Conservation (phyloP, 1,139 yeast genomes). For the Debaryomyces nepalensis region DNA sequence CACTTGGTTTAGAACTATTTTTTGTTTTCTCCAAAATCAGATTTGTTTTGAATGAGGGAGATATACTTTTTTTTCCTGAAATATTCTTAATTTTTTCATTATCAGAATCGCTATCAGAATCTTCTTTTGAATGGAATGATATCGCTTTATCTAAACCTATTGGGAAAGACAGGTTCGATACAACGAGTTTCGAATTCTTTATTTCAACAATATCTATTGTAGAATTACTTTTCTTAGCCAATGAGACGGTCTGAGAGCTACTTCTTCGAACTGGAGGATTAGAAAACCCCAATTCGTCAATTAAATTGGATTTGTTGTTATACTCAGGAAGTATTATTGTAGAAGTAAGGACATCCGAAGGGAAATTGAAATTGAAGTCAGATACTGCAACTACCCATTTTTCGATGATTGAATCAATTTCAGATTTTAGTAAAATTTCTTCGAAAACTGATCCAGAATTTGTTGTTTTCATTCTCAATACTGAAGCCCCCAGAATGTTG, state of each 20-base stretch:
- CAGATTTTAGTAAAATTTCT: slow-evolving; percentile 26
- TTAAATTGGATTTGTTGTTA: slow-evolving; percentile 1
- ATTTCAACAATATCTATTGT: slow-evolving; percentile 5
- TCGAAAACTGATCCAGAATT: background rate
- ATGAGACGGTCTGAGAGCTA: slow-evolving; percentile 6
- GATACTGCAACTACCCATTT: slow-evolving; percentile 52
- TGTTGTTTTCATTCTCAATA: slow-evolving; percentile 19
- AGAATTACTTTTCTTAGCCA: slow-evolving; percentile 9
- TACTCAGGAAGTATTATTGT: slow-evolving; percentile 29
- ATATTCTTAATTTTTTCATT: slow-evolving; percentile 7
- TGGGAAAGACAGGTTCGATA: slow-evolving; percentile 2
- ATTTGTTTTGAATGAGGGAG: background rate
- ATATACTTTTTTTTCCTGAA: background rate
- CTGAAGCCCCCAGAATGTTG: slow-evolving; percentile 25
- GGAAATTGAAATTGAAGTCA: slow-evolving; percentile 38
- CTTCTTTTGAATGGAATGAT: background rate
- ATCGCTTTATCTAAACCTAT: too few species aligned
- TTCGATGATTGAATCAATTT: slow-evolving; percentile 36
- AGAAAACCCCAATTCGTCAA: background rate
- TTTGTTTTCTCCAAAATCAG: too few species aligned
- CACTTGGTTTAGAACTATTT: too few species aligned
- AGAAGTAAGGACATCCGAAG: slow-evolving; percentile 43
- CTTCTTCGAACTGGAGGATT: background rate
- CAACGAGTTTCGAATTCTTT: background rate
- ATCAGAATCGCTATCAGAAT: slow-evolving; percentile 8